A percentile compares a stretch with the other conserved stretches of the same genome.
Conservation (phyloP, 148 eudicot genomes). For the Beta vulgaris region DNA sequence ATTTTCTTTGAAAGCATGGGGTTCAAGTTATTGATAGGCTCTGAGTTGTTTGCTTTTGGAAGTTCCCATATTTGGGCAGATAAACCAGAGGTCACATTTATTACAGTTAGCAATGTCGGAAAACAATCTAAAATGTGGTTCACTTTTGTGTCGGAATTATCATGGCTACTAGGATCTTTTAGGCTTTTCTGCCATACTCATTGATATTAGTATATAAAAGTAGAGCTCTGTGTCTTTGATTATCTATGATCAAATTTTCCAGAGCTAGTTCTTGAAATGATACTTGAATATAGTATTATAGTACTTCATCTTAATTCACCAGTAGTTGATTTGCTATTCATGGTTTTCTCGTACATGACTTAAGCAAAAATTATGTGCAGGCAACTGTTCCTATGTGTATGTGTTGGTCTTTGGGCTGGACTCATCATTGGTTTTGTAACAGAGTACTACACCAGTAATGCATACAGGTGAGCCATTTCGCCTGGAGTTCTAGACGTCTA, state of each 20-base stretch:
- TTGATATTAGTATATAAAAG: neutral
- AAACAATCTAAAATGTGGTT: neutral
- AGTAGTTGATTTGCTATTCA: neutral
- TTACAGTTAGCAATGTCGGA: neutral
- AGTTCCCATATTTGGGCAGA: neutral
- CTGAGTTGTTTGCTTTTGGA: neutral
- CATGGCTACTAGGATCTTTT: neutral
- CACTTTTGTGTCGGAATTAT: neutral
- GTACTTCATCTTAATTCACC: neutral
- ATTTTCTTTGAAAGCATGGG: neutral
- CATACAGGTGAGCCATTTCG: conserved; percentile 51
- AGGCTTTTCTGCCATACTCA: neutral
- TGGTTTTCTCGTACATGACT: neutral
- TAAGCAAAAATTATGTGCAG: conserved; percentile 33
- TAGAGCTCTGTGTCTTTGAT: neutral
- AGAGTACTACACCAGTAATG: conserved; percentile 84
- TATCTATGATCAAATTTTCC: neutral
- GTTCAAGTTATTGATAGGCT: neutral
- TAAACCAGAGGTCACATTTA: neutral
- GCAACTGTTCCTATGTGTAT: conserved; percentile 77
- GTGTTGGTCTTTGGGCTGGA: conserved; percentile 92
- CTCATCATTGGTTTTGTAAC: conserved; percentile 88
- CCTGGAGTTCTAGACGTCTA: neutral
- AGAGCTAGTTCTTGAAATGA: no score
- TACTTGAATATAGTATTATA: neutral